A percentile compares a stretch with the other conserved stretches of the same genome.
phyloP scores from a whole-genome alignment of 2,329 filamentous ascomycete species.

The Aspergillus floridensis region DNA sequence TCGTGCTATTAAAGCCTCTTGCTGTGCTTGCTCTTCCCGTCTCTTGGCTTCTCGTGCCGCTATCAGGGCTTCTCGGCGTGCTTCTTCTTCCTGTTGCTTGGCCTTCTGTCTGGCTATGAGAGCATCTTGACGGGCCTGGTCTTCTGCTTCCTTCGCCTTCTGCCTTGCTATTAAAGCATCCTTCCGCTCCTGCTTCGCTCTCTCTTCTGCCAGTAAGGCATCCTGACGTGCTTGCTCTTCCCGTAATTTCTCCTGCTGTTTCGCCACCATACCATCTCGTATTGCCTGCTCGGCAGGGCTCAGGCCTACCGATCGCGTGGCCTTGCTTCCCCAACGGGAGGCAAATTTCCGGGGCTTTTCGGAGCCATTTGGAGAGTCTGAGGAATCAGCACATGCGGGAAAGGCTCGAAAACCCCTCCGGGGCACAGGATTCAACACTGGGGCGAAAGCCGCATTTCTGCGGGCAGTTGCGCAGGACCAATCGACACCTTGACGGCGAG shows the following conservation, averaged over 20 bases:
- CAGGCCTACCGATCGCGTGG: constrained; percentile 22
- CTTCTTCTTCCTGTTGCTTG: neutral
- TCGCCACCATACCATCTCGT: constrained; percentile 28
- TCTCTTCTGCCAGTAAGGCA: neutral
- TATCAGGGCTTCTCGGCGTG: neutral
- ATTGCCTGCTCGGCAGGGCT: constrained; percentile 34
- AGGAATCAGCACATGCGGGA: constrained; percentile 25
- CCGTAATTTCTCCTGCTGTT: constrained; percentile 4
- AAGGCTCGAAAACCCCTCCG: constrained; percentile 38
- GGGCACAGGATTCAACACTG: constrained; percentile 19
- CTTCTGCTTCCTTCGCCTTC: neutral
- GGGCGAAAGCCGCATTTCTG: constrained; percentile 21
- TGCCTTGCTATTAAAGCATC: neutral
- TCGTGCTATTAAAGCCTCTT: neutral
- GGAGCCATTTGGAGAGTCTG: constrained; percentile 25
- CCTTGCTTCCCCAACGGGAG: constrained; percentile 18
- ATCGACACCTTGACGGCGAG: constrained; percentile 40
- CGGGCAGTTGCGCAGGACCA: constrained; percentile 35
- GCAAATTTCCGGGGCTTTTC: constrained; percentile 29
- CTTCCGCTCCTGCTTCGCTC: neutral
- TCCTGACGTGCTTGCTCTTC: constrained; percentile 3
- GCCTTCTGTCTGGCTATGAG: neutral
- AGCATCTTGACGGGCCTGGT: neutral
- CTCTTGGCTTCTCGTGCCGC: neutral
- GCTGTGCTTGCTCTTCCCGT: neutral